phyloP scores from a whole-genome alignment of 129 eudicot species.

The Smallanthus sonchifolius region DNA sequence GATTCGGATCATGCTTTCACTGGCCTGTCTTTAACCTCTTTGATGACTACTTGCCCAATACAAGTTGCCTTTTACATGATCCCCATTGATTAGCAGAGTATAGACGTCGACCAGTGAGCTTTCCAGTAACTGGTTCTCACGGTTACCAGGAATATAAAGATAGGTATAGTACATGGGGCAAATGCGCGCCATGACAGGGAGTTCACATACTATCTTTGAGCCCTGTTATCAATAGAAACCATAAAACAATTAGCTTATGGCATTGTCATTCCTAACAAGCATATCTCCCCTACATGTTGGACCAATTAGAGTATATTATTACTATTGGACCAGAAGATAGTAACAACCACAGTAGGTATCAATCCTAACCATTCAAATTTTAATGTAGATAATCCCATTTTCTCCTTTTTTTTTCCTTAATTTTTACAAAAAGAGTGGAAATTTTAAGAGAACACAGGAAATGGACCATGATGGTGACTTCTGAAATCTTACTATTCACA shows the following conservation, averaged over 20 bases:
- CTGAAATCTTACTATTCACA: slow-evolving; percentile 4
- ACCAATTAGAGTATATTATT: slow-evolving; percentile 28
- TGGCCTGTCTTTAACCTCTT: no score
- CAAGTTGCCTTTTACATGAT: no score
- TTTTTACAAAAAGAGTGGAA: not conserved
- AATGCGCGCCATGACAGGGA: slow-evolving; percentile 27
- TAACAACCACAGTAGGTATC: slow-evolving; percentile 19
- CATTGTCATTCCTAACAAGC: slow-evolving; percentile 46
- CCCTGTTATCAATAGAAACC: slow-evolving; percentile 24
- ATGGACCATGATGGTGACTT: slow-evolving; percentile 37
- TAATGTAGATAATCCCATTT: slow-evolving; percentile 16
- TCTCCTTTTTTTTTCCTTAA: not conserved
- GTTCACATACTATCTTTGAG: slow-evolving; percentile 31
- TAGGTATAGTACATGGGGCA: slow-evolving; percentile 4
- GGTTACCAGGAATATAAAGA: not conserved
- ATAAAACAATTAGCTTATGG: slow-evolving; percentile 54
- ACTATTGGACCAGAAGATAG: slow-evolving; percentile 30
- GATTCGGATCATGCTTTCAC: no score
- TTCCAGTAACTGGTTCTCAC: no score
- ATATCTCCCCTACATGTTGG: slow-evolving; percentile 46
- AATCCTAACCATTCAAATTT: slow-evolving; percentile 33
- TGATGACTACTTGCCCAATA: no score
- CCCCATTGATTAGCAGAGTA: no score
- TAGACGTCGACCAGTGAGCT: no score
- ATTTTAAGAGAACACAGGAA: slow-evolving; percentile 30